phyloP scores from a whole-genome alignment of 1,139 yeast species.

The Taphrina deformans region DNA sequence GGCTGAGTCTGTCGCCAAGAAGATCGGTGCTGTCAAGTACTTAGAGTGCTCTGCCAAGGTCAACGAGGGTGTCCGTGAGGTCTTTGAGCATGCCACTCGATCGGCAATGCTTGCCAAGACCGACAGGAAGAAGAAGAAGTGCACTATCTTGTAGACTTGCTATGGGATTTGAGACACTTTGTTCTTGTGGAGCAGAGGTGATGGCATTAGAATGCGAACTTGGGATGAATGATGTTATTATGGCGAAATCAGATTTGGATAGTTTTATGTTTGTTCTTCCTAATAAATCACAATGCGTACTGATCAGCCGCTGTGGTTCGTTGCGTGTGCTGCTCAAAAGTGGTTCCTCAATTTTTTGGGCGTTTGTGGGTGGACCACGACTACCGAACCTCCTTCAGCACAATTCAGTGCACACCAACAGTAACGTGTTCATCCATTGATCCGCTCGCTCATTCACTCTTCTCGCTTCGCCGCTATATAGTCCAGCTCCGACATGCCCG shows the following conservation, averaged over 20 bases:
- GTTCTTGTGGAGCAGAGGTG: slow-evolving; percentile 1
- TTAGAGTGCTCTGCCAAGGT: slow-evolving; percentile 93
- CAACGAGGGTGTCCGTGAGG: slow-evolving; percentile 50
- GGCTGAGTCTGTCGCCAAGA: slow-evolving; percentile 80
- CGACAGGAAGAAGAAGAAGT: slow-evolving; percentile 35
- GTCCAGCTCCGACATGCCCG: slow-evolving; percentile 1
- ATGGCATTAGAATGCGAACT: slow-evolving; percentile 14
- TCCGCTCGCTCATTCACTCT: too few relatives aligned
- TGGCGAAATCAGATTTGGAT: slow-evolving; percentile 16
- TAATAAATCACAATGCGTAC: slow-evolving; percentile 5
- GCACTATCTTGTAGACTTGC: slow-evolving; percentile 28
- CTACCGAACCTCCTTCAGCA: too few relatives aligned
- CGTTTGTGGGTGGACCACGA: background rate
- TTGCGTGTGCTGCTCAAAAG: background rate
- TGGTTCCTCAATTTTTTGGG: background rate
- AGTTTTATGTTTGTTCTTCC: slow-evolving; percentile 6
- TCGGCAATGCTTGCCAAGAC: slow-evolving; percentile 50
- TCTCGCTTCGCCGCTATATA: background rate
- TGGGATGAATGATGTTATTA: slow-evolving; percentile 19
- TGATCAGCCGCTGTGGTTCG: background rate
- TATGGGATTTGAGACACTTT: background rate
- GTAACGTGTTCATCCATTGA: too few relatives aligned
- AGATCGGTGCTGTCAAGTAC: slow-evolving; percentile 82
- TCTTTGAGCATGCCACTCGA: slow-evolving; percentile 42
- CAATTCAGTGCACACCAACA: background rate